A percentile compares a stretch with the other conserved stretches of the same genome.
phyloP scores from a whole-genome alignment of 1,284 basidiomycete genomes.

The Moesziomyces sp. region DNA sequence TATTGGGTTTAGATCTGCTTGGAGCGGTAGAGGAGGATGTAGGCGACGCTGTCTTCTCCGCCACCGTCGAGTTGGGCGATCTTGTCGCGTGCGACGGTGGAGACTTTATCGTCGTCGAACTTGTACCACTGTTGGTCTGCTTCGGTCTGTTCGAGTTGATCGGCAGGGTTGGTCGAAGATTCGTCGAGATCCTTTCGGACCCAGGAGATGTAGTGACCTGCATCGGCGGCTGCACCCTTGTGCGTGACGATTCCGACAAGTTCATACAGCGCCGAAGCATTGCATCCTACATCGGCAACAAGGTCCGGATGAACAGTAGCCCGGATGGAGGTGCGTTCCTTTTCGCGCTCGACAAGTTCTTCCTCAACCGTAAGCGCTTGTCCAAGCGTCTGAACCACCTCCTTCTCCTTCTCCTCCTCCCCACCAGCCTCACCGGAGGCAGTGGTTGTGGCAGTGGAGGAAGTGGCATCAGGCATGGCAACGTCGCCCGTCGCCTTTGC shows the following conservation, averaged over 20 bases:
- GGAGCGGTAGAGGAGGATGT: constrained; percentile 60
- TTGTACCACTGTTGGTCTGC: constrained; percentile 65
- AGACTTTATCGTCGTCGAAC: constrained; percentile 66
- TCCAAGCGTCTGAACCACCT: constrained; percentile 26
- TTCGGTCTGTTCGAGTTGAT: constrained; percentile 31
- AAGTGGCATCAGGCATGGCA: constrained; percentile 73
- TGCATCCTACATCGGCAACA: constrained; percentile 78
- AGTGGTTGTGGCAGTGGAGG: constrained; percentile 2
- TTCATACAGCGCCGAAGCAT: constrained; percentile 82
- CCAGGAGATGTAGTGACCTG: constrained; percentile 92
- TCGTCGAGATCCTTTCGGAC: constrained; percentile 69
- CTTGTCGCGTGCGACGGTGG: constrained; percentile 59
- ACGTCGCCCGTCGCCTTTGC: constrained; percentile 67
- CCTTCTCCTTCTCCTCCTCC: constrained; percentile 2
- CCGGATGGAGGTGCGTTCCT: constrained; percentile 44
- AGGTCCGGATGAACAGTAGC: constrained; percentile 76
- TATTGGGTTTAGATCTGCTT: constrained; percentile 30
- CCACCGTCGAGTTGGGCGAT: constrained; percentile 62
- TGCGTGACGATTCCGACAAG: constrained; percentile 94
- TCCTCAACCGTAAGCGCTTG: constrained; percentile 73
- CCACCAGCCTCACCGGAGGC: background rate
- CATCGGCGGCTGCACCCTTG: constrained; percentile 93
- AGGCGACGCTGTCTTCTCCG: constrained; percentile 66
- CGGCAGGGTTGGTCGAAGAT: constrained; percentile 3
- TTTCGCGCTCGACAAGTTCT: constrained; percentile 72